Base-by-base conservation (phyloP, 257 asterid species). In the Penstemon barbatus region DNA sequence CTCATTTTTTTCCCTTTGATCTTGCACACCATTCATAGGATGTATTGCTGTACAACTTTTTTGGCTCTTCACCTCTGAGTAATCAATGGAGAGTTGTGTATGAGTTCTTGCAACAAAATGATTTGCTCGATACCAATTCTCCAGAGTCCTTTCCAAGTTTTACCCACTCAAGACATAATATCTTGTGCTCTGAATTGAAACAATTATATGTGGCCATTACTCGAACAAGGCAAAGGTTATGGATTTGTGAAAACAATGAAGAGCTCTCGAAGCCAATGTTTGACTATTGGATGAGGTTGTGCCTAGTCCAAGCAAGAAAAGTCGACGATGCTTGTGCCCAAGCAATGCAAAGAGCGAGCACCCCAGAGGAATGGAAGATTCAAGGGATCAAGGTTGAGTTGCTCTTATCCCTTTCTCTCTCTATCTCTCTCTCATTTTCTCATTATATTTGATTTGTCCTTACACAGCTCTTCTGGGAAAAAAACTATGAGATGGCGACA, bases 71-170 rank as follows among this genome's bases (percentile, higher is more conserved):
- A 6, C 93, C 87, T n/a, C 53, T 84, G 74, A 71, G 70, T 25
- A 77, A 74, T 61, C 86, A 88, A n/a, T 88, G 96, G 96, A 81
- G 89, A 72, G 88, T 86, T 40, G 72, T 86, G 4, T 86, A 86
- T 33, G 87, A 82, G 66, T 88, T 65, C 75, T 60, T 84, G 86
- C 72, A 83, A 44, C 77, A 77, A 44, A 77, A 64, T 49, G 78
- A 72, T 55, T 74, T 79, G 56, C 85, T 81, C 1, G 86, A 84
- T 61, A 43, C 70, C 2, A 69, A 55, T 50, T 69, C 69, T 71
- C 74, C 64, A 0, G 61, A 54, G 72, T 74, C 83, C 41, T 86
- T 73, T 76, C 86, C 91, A 3, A 65, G 70, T 56, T 88, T 88
- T 68, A 79, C 63, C 70, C 65, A 55, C 53, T 79, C 83, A 25